A percentile compares a stretch with the other conserved stretches of the same genome.
Evolutionary conservation across 2,329 filamentous ascomycete species (phyloP).

Genomic region (Ceratocystis colombiana): DNA sequence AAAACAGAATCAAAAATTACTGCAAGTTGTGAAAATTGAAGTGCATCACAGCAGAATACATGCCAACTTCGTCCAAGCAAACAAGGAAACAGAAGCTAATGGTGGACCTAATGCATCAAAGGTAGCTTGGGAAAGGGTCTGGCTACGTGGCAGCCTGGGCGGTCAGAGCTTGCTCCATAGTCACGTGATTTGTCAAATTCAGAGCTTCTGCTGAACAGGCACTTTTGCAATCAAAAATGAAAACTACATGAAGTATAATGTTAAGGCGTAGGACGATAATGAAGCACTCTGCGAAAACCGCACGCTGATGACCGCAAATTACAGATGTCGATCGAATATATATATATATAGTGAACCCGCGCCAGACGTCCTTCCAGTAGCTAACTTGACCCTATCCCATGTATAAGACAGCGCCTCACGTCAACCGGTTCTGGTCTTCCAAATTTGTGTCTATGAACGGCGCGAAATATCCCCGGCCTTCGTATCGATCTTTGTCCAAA

Average conservation of each 20-base stretch:
- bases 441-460: constrained; percentile 17
- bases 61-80: background rate
- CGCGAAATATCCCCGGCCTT: constrained; percentile 8
- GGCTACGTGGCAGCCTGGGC: constrained; percentile 14
- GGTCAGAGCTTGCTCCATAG: background rate
- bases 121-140: constrained; percentile 12
- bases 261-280: no score
- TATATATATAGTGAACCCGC: background rate
- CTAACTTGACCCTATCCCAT: no score
- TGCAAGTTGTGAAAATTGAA: background rate
- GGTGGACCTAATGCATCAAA: background rate
- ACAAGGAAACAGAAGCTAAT: background rate
- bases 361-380: no score
- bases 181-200: background rate
- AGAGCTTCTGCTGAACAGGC: background rate
- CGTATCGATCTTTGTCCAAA: constrained; percentile 9
- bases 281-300: background rate
- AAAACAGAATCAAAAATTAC: background rate
- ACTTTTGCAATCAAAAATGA: no score
- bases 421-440: background rate
- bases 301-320: background rate
- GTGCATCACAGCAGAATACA: constrained; percentile 8
- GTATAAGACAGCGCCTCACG: background rate
- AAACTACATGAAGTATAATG: no score
- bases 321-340: background rate